A percentile compares a stretch with the other conserved stretches of the same genome.
Conservation (phyloP, 2,329 filamentous ascomycete species). For the Piedraia hortae region DNA sequence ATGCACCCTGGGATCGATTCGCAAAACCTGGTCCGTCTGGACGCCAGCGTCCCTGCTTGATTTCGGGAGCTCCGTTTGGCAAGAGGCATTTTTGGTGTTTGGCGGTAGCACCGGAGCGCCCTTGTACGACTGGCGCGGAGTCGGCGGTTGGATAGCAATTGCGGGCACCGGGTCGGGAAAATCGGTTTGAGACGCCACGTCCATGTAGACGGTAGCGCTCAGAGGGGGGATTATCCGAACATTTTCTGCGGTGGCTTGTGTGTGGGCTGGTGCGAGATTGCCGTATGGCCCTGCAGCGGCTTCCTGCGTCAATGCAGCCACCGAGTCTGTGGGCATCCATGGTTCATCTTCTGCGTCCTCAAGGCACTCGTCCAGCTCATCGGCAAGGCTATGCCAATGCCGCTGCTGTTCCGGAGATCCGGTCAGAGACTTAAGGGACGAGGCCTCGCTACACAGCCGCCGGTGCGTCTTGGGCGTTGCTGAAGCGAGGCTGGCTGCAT, state of each 20-base stretch:
- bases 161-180: slow-evolving; percentile 25
- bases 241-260: too few relatives aligned
- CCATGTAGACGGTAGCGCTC: too few relatives aligned
- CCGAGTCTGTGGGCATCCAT: too few relatives aligned
- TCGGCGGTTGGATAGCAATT: slow-evolving; percentile 76
- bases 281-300: slow-evolving; percentile 12
- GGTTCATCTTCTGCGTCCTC: slow-evolving; percentile 51
- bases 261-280: slow-evolving; percentile 17
- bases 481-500: slow-evolving; percentile 41
- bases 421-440: slow-evolving; percentile 6
- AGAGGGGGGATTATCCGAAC: too few relatives aligned
- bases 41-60: slow-evolving; percentile 29
- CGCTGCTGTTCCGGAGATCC: slow-evolving; percentile 19
- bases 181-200: slow-evolving; percentile 12
- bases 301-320: too few relatives aligned
- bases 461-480: slow-evolving; percentile 7
- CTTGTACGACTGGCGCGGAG: slow-evolving; percentile 56
- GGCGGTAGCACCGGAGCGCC: slow-evolving; percentile 52
- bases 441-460: slow-evolving; percentile 7
- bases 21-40: slow-evolving; percentile 83
- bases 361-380: slow-evolving; percentile 69
- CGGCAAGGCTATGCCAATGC: slow-evolving; percentile 60
- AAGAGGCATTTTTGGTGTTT: slow-evolving; percentile 52
- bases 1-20: slow-evolving; percentile 49
- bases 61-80: slow-evolving; percentile 38